Base-by-base conservation (phyloP, 768 basidiomycete species). In the Termitomyces sp. region DNA sequence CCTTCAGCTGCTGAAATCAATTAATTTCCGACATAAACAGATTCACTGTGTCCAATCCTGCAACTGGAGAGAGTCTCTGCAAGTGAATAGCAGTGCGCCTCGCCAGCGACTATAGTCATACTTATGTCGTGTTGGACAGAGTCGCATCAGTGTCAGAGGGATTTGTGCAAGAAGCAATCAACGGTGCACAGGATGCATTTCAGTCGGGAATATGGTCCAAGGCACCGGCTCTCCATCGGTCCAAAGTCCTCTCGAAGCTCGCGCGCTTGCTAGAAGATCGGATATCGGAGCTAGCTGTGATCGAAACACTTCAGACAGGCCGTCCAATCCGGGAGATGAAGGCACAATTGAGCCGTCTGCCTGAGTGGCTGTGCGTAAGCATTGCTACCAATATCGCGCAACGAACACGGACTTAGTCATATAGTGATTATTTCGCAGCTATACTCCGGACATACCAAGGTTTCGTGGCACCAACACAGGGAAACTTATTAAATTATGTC, bases 311-410 rank as follows among this genome's bases (percentile, higher is more conserved):
- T 50, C 91, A 94, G 70, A 93, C 91, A 0, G 92, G 91, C 12
- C 78, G 91, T 55, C 76, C 89, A n/a, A 86, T 92, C 48, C 78
- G 89, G 13, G 92, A 95, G 72, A 93, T 95, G 91, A 82, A 77
- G 20, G 84, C 84, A 0, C 93, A 95, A 71, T 77, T 95, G 4
- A 75, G 79, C 1, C 78, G 93, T 41, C 76, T 94, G 37, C 91
- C 91, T 6, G 91, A 94, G 70, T 95, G 93, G 93, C 77, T 93
- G 89, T 92, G 63, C 70, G 88, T 59, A 62, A 60, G 51, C 55
- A 4, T 51, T 47, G 37, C 27, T 50, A 50, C 31, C 15, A 34
- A n/a, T 15, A 31, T 12, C 34, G 24, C 36, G n/a, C 34, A 18
- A 36, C 30, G 20, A 42, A 41, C 42, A 55, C 48, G 24, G 24